phyloP scores from a whole-genome alignment of 768 basidiomycete genomes.

The Russula dissimulans region DNA sequence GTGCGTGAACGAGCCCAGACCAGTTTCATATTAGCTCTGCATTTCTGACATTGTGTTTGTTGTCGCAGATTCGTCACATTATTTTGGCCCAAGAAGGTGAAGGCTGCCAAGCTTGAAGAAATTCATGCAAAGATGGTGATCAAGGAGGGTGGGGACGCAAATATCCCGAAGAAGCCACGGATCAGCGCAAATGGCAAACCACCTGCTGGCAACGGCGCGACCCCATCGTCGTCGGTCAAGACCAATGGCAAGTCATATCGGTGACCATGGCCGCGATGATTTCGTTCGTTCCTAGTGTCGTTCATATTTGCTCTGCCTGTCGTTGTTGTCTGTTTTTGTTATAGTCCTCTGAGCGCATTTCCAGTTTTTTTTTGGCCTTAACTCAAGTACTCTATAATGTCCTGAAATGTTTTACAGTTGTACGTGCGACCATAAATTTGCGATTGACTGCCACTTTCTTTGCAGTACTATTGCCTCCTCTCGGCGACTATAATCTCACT shows the following conservation, averaged over 20 bases:
- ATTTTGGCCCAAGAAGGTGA: constrained; percentile 98
- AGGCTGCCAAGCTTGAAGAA: constrained; percentile 85
- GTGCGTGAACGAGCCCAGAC: constrained; percentile 41
- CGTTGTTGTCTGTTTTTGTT: not conserved
- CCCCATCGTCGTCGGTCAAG: constrained; percentile 37
- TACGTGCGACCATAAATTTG: constrained; percentile 10
- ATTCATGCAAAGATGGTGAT: constrained; percentile 95
- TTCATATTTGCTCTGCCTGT: not conserved
- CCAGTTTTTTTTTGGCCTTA: not conserved
- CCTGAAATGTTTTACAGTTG: not conserved
- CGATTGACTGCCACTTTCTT: not conserved
- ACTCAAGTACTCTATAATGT: constrained; percentile 13
- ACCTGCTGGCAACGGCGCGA: constrained; percentile 29
- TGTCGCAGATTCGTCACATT: constrained; percentile 74
- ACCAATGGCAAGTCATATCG: constrained; percentile 56
- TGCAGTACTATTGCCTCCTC: not conserved
- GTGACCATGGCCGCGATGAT: constrained; percentile 26
- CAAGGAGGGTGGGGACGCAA: constrained; percentile 58
- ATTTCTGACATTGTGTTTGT: constrained; percentile 6
- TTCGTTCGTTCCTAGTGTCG: not conserved
- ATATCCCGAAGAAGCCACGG: constrained; percentile 51
- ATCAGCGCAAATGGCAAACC: constrained; percentile 37
- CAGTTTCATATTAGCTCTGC: not conserved
- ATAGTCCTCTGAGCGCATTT: not conserved
- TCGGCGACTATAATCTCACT: not conserved